Conservation (phyloP, 2,329 filamentous ascomycete genomes). For the Hypoxylon sp. region DNA sequence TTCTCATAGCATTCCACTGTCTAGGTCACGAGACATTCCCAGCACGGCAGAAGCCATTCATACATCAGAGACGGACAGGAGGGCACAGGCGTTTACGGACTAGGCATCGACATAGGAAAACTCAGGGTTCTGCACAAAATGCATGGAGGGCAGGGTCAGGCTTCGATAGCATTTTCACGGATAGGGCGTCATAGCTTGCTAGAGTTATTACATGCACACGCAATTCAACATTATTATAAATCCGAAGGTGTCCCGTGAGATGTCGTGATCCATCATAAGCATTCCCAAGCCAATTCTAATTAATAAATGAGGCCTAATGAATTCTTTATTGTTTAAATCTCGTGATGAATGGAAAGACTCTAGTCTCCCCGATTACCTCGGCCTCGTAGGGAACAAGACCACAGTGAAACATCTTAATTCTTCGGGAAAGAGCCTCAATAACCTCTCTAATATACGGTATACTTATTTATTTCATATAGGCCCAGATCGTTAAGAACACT, state of each 20-base stretch:
- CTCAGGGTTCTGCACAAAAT: slow-evolving; percentile 20
- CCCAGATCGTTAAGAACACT: not conserved
- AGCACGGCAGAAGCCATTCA: not conserved
- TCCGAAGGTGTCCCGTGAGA: not conserved
- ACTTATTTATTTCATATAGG: not conserved
- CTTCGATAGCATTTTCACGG: not conserved
- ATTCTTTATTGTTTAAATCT: not conserved
- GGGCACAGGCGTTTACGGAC: not conserved
- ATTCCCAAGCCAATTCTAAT: not conserved
- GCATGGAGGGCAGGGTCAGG: not conserved
- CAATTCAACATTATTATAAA: not conserved
- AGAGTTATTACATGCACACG: not conserved
- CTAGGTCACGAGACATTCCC: not conserved
- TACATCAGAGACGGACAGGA: slow-evolving; percentile 9
- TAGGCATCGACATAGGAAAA: not conserved
- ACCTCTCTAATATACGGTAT: not conserved
- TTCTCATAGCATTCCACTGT: not conserved
- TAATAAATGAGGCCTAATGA: not conserved
- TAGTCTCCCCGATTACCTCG: not conserved
- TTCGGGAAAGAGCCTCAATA: not conserved
- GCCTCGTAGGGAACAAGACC: not conserved
- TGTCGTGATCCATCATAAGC: not conserved
- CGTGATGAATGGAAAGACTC: not conserved
- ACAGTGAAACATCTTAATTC: not conserved
- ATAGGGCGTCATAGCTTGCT: not conserved